These are phyloP conservation scores for Metschnikowia santaceciliae DNA, from an alignment of 805 yeast genomes.

Conservation along the genomic window DNA sequence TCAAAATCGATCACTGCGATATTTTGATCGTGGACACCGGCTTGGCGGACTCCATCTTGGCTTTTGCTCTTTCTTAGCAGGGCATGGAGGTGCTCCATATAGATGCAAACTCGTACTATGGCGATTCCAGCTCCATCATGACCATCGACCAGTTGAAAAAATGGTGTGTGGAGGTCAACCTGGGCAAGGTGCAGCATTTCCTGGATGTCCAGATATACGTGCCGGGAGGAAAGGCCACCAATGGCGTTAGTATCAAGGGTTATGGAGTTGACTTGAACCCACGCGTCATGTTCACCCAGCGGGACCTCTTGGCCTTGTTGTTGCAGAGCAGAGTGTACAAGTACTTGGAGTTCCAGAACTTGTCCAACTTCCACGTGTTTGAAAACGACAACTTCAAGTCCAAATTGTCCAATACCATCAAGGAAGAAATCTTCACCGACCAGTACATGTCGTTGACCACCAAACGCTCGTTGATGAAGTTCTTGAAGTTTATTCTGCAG, in stretches of 20 bases:
- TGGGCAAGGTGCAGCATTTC: slow-evolving; percentile 41
- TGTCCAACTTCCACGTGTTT: slow-evolving; percentile 87
- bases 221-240: slow-evolving; percentile 52
- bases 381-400: slow-evolving; percentile 84
- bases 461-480: slow-evolving; percentile 85
- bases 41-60: slow-evolving; percentile 76
- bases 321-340: slow-evolving; percentile 84
- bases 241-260: slow-evolving; percentile 56
- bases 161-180: slow-evolving; percentile 77
- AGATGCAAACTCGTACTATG: slow-evolving; percentile 81
- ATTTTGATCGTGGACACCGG: slow-evolving; percentile 94
- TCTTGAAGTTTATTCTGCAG: slow-evolving; percentile 75
- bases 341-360: slow-evolving; percentile 87
- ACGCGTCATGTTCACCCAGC: slow-evolving; percentile 79
- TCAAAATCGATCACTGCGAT: slow-evolving; percentile 67
- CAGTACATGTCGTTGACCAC: slow-evolving; percentile 70
- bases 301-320: slow-evolving; percentile 77
- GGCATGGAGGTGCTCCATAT: slow-evolving; percentile 94
- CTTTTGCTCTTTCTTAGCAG: slow-evolving; percentile 96
- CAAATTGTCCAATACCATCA: slow-evolving; percentile 71
- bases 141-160: slow-evolving; percentile 79
- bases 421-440: slow-evolving; percentile 91
- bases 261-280: slow-evolving; percentile 89
- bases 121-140: slow-evolving; percentile 82
- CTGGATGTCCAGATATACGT: slow-evolving; percentile 76